These are phyloP conservation scores for Telopea speciosissima DNA, from an alignment of 177 flowering plant species.

Conservation along the genomic window DNA sequence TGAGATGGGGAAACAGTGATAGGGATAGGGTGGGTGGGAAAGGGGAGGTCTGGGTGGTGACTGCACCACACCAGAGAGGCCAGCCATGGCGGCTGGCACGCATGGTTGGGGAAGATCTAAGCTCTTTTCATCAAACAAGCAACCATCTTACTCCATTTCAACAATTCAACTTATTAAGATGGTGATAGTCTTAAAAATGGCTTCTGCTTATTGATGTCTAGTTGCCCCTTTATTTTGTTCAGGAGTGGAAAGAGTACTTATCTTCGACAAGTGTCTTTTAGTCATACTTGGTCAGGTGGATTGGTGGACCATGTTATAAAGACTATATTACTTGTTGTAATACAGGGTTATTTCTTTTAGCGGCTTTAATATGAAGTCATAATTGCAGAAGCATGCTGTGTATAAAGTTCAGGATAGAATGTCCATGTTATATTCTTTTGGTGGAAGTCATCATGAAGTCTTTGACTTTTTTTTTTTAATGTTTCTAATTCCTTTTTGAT, in stretches of 20 bases:
- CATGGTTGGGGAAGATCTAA: too few relatives aligned
- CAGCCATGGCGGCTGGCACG: too few relatives aligned
- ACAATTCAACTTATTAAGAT: not conserved
- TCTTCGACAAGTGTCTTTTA: conserved; percentile 92
- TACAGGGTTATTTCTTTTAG: not conserved
- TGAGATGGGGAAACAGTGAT: too few relatives aligned
- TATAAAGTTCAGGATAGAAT: not conserved
- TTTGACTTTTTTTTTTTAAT: conserved; percentile 4
- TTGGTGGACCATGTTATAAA: conserved; percentile 34
- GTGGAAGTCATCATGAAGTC: not conserved
- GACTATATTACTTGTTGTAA: not conserved
- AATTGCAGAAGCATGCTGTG: conserved; percentile 3
- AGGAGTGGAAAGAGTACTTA: conserved; percentile 99
- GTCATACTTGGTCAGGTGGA: conserved; percentile 97
- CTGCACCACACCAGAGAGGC: too few relatives aligned
- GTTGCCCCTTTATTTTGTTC: conserved; percentile 14
- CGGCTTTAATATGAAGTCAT: not conserved
- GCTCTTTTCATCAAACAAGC: too few relatives aligned
- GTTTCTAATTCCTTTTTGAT: conserved; percentile 33
- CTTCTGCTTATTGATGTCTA: conserved; percentile 10
- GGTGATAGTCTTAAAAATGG: conserved; percentile 2
- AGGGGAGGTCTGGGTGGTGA: too few relatives aligned
- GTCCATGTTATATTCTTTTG: not conserved
- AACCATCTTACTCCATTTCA: too few relatives aligned
- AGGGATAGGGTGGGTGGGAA: too few relatives aligned